phyloP scores from a whole-genome alignment of 1,284 basidiomycete genomes.

The Apiotrichum akiyoshidainum region DNA sequence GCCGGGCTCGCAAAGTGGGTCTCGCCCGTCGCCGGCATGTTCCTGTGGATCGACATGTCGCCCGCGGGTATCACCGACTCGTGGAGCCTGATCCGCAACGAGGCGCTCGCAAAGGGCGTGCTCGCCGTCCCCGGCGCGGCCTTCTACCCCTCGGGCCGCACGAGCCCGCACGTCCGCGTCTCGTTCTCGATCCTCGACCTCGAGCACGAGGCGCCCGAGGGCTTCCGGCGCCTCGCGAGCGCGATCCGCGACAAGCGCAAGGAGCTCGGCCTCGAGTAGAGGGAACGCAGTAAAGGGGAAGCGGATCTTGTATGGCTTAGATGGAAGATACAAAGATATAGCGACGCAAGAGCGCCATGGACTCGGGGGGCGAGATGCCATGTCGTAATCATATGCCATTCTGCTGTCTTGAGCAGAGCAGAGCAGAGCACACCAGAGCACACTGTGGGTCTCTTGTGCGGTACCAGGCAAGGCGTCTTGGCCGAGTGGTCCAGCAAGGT shows the following conservation, averaged over 20 bases:
- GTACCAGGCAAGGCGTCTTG: no score
- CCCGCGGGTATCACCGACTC: slow-evolving; percentile 59
- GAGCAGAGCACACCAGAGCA: no score
- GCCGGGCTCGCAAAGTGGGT: slow-evolving; percentile 76
- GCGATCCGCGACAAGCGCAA: slow-evolving; percentile 56
- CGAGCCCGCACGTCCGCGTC: slow-evolving; percentile 70
- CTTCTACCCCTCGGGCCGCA: slow-evolving; percentile 69
- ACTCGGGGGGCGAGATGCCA: no score
- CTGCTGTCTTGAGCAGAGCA: no score
- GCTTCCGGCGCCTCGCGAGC: slow-evolving; percentile 63
- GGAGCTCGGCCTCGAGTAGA: slow-evolving; percentile 21
- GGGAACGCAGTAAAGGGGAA: no score
- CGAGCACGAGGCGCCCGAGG: slow-evolving; percentile 67
- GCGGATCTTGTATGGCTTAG: no score
- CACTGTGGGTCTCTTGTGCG: no score
- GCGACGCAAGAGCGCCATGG: no score
- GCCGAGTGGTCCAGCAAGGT: no score
- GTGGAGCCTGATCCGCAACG: slow-evolving; percentile 68
- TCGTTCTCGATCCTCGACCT: slow-evolving; percentile 73
- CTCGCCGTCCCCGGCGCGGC: slow-evolving; percentile 75
- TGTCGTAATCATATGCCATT: no score
- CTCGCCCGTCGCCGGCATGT: slow-evolving; percentile 84
- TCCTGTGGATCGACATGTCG: slow-evolving; percentile 67
- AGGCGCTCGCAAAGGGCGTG: slow-evolving; percentile 76
- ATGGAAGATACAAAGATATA: no score